Percentiles rank a stretch among this genome's conserved stretches.
Evolutionary conservation across 1,284 basidiomycete genomes (phyloP).

Genomic region (Bondarzewia mesenterica): DNA sequence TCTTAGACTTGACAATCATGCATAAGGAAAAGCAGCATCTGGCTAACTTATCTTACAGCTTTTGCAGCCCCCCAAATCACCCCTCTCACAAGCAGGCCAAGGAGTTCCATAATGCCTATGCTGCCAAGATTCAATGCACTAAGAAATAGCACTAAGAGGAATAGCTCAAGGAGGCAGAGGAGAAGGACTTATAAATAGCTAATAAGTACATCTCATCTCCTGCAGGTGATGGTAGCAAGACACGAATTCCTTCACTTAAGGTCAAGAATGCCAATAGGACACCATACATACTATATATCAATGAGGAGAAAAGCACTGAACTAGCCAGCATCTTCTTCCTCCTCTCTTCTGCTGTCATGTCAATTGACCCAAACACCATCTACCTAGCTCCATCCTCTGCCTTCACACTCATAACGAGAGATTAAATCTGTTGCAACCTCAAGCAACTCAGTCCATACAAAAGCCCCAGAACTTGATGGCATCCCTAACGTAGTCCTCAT

Average conservation of each 20-base stretch:
- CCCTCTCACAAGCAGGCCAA: constrained; percentile 17
- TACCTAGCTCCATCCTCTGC: not conserved
- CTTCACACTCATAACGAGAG: not conserved
- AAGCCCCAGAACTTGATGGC: constrained; percentile 25
- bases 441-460: constrained; percentile 16
- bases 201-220: constrained; percentile 20
- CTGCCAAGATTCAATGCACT: constrained; percentile 19
- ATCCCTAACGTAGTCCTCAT: constrained; percentile 28
- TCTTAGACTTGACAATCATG: constrained; percentile 14
- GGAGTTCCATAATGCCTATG: constrained; percentile 18
- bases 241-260: constrained; percentile 23
- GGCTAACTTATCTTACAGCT: not conserved
- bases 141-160: constrained; percentile 27
- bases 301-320: constrained; percentile 20
- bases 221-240: constrained; percentile 21
- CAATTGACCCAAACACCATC: not conserved
- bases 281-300: constrained; percentile 7
- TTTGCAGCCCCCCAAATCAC: not conserved
- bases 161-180: constrained; percentile 22
- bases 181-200: constrained; percentile 22
- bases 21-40: not conserved
- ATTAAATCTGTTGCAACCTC: not conserved
- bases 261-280: constrained; percentile 1
- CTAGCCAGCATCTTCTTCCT: constrained; percentile 26
- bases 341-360: not conserved